Base-by-base conservation (phyloP, 1,284 basidiomycete species). In the Cryptococcus maquisensis region DNA sequence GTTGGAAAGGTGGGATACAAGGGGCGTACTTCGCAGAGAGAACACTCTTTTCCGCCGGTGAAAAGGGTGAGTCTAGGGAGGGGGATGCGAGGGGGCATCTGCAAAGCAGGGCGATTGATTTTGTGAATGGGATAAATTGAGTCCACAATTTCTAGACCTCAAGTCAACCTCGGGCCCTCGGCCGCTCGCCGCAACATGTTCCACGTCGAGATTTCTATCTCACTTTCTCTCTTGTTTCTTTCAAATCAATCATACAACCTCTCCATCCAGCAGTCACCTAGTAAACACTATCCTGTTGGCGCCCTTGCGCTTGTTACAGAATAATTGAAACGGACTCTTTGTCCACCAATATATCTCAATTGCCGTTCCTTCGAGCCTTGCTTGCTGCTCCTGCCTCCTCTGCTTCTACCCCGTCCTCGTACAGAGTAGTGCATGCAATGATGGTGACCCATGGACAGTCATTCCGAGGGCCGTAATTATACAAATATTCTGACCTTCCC, bases 11-110 rank as follows among this genome's bases (percentile, higher is more conserved):
- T 10, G 28, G 26, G 28, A 37, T 42, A 12, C 24, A 20, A 32
- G 8, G 35, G 40, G 58, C 69, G 16, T 28, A 76, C 71, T 62
- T 76, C 74, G 58, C 74, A 76, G 16, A 76, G 57, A 18, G 68
- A 69, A 49, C 74, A 76, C 53, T 76, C 73, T 44, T 72, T 73
- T 15, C 74, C 74, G 28, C 74, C 74, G 21, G 74, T 76, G 55
- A 62, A 76, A 24, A 76, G 69, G 15, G 73, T 75, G 43, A 76
- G 60, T 18, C 63, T 63, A 5, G 72, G 72, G 4, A 74, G 52
- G 4, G 46, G 54, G 7, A 60, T n/a, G 21, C 63, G 59, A 48
- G 68, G 67, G 18, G 72, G 66, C 72, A 74, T 74, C 45, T 21
- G 52, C 20, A 37, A 32, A 32, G 28, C 28, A 32, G 28, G 28